Evolutionary conservation across 345 rosid species (phyloP).

Genomic region (Abelmoschus esculentus): DNA sequence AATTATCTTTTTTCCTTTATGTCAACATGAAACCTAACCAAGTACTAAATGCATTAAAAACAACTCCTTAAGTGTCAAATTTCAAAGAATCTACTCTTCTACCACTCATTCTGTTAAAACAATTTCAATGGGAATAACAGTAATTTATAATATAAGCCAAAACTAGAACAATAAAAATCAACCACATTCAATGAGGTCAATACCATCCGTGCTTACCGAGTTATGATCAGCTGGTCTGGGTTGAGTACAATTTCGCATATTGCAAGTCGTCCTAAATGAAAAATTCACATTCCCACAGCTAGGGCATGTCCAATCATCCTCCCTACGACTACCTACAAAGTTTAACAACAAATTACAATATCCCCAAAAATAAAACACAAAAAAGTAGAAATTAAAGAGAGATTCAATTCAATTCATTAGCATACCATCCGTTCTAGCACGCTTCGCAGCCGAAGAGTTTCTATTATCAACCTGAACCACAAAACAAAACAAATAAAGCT

Average conservation of each 20-base stretch:
- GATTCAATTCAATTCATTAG: background rate
- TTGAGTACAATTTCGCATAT: slow-evolving; percentile 98
- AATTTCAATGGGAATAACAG: background rate
- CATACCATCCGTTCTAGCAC: slow-evolving; percentile 96
- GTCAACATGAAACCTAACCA: background rate
- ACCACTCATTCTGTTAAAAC: background rate
- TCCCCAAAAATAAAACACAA: background rate
- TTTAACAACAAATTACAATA: background rate
- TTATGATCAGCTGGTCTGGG: slow-evolving; percentile 92
- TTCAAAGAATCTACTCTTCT: background rate
- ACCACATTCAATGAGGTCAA: background rate
- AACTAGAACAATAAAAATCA: background rate
- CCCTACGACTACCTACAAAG: slow-evolving; percentile 80
- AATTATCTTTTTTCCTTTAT: background rate
- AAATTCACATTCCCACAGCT: slow-evolving; percentile 97
- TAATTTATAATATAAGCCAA: background rate
- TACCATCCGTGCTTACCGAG: slow-evolving; percentile 31
- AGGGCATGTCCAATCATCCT: slow-evolving; percentile 99
- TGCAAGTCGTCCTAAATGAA: slow-evolving; percentile 94
- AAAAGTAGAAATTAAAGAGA: background rate
- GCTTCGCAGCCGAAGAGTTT: slow-evolving; percentile 92
- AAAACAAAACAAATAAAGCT: background rate
- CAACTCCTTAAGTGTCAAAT: background rate
- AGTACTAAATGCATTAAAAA: background rate
- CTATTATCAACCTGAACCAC: slow-evolving; percentile 73